These are phyloP conservation scores for Artomyces pyxidatus DNA, from an alignment of 768 basidiomycete genomes.

Conservation along the genomic window DNA sequence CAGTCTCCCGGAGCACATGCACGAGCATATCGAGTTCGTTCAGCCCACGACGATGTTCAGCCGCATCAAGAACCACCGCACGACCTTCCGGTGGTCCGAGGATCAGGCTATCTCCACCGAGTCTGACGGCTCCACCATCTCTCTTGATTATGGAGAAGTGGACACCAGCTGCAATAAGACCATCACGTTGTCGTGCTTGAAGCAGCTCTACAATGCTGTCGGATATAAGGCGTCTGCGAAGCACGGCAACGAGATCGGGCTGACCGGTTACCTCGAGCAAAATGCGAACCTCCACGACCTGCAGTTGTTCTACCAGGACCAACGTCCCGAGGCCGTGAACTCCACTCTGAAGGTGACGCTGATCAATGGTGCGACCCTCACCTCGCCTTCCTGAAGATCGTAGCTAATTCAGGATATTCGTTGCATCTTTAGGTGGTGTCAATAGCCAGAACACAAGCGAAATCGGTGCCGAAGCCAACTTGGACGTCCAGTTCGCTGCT, in stretches of 20 bases:
- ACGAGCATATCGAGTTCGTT: constrained; percentile 49
- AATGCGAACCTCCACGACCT: constrained; percentile 25
- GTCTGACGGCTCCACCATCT: neutral
- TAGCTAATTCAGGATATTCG: neutral
- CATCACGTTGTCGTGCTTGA: constrained; percentile 28
- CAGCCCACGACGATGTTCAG: constrained; percentile 63
- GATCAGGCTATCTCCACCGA: neutral
- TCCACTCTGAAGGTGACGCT: constrained; percentile 46
- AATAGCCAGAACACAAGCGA: constrained; percentile 10
- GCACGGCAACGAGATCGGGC: constrained; percentile 24
- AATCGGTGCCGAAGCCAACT: constrained; percentile 19
- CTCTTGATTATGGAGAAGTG: constrained; percentile 10
- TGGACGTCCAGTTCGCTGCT: constrained; percentile 16
- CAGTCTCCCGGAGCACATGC: constrained; percentile 45
- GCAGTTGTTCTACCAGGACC: constrained; percentile 24
- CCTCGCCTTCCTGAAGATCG: neutral
- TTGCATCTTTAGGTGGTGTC: constrained; percentile 6
- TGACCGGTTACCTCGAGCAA: constrained; percentile 29
- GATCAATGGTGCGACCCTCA: constrained; percentile 38
- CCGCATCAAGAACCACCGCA: constrained; percentile 32
- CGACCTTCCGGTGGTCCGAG: constrained; percentile 25
- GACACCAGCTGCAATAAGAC: constrained; percentile 28
- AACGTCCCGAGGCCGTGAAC: constrained; percentile 24
- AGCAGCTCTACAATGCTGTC: constrained; percentile 28
- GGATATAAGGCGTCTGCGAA: constrained; percentile 19